Evolutionary conservation across 441 rosid species (phyloP), one percentile per base, ranked within the genome.

Genomic region (Brassica hybrid): DNA sequence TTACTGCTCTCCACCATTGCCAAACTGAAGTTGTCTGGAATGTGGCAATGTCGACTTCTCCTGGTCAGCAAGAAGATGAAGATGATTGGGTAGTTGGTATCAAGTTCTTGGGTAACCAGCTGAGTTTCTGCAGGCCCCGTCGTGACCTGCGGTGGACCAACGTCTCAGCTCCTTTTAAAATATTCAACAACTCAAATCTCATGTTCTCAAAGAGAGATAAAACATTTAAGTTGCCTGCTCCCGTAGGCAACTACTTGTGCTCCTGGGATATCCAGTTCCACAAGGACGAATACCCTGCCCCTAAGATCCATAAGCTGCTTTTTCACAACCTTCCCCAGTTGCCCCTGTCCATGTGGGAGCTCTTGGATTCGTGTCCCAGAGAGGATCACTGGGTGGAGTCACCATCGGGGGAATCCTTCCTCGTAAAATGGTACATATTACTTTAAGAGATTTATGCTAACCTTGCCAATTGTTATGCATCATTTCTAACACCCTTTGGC

Each of bases 381-480:
- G 66, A 62, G 66, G 32, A 62, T 62, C 43, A 62, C 36, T 62
- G 19, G 41, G 66, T 62, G 18, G 66, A 62, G 43, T 62, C 66
- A 3, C 43, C 66, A 13, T 62, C 66, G 9, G 66, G 66, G 36
- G 43, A 62, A 62, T 27, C 18, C 13, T 62, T 62, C 43, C 66
- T 62, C 9, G 21, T 62, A 36, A 56, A 56, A 56, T 56, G 61
- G 61, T 56, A 56, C 18, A 7, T 13, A 45, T 45, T 45, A 43
- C 14, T 11, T 43, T 11, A 12, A 43, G 7, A 1, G 13, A 54
- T 54, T 54, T 4, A 8, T 54, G 21, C 59, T 54, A 54, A 54
- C 23, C 41, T 36, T 36, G 41, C 41, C 41, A 36, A 36, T 36
- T 36, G 41, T 7, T 8, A 36, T 36, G 41, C 41, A 36, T 45